Evolutionary conservation across 108 stramenopile species (phyloP), one percentile per base, ranked within the genome.

Genomic region (Mediolabrus comicus): DNA sequence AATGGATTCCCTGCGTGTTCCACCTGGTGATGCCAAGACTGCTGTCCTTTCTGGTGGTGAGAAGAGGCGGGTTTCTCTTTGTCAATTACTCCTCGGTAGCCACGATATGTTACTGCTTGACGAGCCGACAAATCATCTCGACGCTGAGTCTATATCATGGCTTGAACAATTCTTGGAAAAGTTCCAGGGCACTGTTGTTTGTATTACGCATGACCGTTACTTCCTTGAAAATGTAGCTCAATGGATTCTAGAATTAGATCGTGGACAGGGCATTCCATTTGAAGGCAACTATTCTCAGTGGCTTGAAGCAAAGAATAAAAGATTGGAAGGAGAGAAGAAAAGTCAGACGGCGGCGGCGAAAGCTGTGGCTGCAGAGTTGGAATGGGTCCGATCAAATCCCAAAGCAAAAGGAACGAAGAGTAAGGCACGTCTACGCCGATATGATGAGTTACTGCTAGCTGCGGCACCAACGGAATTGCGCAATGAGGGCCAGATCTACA

Each of bases 191-290:
- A 98, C 97, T n/a, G 97, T 98, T 9, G 95, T 98, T 27, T 92
- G 92, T 60, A 92, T 97, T 62, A 97, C 95, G 17, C 80, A 69
- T 92, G 96, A 97, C 82, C 84, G 96, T 36, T 97, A 98, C 75
- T 98, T 98, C 68, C 69, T 98, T 52, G 96, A 98, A 56, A 95
- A 95, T 81, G 95, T 96, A 4, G 94, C 96, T 1, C 78, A 87
- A 61, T 98, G 98, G 98, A 97, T 98, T 43, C 77, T 98, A 12
- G 97, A 98, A 70, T 66, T 98, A 2, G 98, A 98, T 77, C 82
- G 95, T 22, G 98, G 97, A 14, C 79, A 92, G 51, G 92, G 96
- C 11, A 87, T 94, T 62, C 97, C 98, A 6, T 93, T 86, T 75
- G 90, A 97, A 67, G 98, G 98, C 1, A 98, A 98, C 71, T 99